Evolutionary conservation across 495 filamentous ascomycete species (phyloP).

Genomic region (Tuber microsphaerosporum): DNA sequence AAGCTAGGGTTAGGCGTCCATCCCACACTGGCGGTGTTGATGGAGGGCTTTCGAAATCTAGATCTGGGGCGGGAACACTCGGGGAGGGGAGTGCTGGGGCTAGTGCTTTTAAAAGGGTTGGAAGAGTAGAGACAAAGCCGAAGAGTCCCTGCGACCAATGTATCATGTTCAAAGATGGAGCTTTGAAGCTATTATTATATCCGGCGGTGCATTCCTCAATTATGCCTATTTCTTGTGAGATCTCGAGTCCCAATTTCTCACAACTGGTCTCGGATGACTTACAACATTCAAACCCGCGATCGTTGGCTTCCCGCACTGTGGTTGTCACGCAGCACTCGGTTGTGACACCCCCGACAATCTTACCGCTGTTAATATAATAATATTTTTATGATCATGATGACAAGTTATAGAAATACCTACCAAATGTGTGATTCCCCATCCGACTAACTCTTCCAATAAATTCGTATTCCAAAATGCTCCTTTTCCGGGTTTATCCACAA

Average conservation of each 20-base stretch:
- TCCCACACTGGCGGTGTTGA: slow-evolving; percentile 44
- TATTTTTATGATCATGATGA: slow-evolving; percentile 6
- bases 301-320: slow-evolving; percentile 64
- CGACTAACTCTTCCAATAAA: slow-evolving; percentile 55
- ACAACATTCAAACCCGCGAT: slow-evolving; percentile 67
- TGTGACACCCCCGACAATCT: slow-evolving; percentile 44
- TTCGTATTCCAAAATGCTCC: slow-evolving; percentile 61
- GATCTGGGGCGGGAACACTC: background rate
- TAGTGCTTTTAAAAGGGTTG: slow-evolving; percentile 41
- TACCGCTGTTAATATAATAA: slow-evolving; percentile 7
- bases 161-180: slow-evolving; percentile 46
- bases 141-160: slow-evolving; percentile 50
- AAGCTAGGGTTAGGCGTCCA: slow-evolving; percentile 43
- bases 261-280: slow-evolving; percentile 34
- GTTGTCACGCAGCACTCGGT: slow-evolving; percentile 61
- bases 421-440: slow-evolving; percentile 60
- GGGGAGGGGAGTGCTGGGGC: slow-evolving; percentile 13
- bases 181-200: slow-evolving; percentile 46
- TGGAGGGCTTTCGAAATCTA: slow-evolving; percentile 32
- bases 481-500: slow-evolving; percentile 63
- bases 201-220: slow-evolving; percentile 47
- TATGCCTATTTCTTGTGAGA: slow-evolving; percentile 38
- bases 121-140: slow-evolving; percentile 47
- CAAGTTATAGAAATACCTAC: slow-evolving; percentile 36
- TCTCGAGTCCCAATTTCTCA: slow-evolving; percentile 3